Evolutionary conservation across 2,329 filamentous ascomycete species (phyloP), one percentile per base, ranked within the genome.

Genomic region (Rosellinia necatrix): DNA sequence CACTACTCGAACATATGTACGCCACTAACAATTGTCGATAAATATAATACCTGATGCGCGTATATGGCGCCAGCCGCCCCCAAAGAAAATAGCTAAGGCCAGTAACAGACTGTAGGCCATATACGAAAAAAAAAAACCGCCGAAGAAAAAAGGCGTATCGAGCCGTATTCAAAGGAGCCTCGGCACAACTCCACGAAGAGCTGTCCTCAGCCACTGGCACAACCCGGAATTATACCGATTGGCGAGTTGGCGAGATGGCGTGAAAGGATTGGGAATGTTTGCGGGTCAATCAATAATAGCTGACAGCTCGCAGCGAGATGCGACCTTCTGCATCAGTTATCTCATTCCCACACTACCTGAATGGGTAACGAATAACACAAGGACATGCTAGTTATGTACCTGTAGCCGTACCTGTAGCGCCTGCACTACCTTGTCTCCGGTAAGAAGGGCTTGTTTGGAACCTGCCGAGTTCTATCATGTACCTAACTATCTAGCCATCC

Each of bases 151-250:
- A 37, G 32, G 30, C 32, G 42, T 40, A 41, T 47, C 10, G 34
- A 25, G 17, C 9, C 17, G 37, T 32, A 41, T 44, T 52, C 12
- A 12, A 37, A 34, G 15, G 40, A 30, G 32, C 42, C 50, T 47
- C 30, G 40, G 40, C n/a, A 50, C 25, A 29, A 10, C 27, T 29
- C 6, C 34, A 19, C 34, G 3, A 19, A n/a, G 4, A 32, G 9
- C 4, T 13, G 12, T 13, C 21, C 34, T 29, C 6, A 19, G n/a
- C n/a, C 19, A 19, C n/a, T 41, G 32, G 48, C 25, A 48, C 29
- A 32, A 30, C n/a, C 19, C 34, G 57, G 57, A 59, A 57, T 24
- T 43, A 30, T 56, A 49, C 57, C 57, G 57, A 59, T 59, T 59
- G 49, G 57, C 53, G 53, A 59, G 53, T 59, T 51, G 51, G 5